Base-by-base conservation (phyloP, 192 early-diverging fungal species). In the Umbelopsis vinacea region DNA sequence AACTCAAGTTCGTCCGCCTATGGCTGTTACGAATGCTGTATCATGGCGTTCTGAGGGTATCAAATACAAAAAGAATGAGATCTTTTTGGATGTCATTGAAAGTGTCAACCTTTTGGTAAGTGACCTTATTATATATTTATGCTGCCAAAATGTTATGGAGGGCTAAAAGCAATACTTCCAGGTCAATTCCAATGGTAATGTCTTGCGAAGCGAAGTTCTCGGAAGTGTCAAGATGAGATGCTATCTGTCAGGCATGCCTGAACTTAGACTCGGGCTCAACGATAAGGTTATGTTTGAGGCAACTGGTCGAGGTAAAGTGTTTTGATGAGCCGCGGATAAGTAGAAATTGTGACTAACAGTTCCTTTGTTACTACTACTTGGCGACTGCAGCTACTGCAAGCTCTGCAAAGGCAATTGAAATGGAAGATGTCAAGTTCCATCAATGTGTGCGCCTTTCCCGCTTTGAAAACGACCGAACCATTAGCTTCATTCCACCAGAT, bases 231-330 rank as follows among this genome's bases (percentile, higher is more conserved):
- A 93, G 73, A 95, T 95, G 93, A 92, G 92, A 70, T 87, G 89
- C 35, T 95, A 93, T 77, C 82, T 95, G 74, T 92, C 86, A 21
- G 94, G 94, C 24, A 94, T 93, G 90, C 94, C 94, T 35, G 94
- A 95, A 76, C 82, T 93, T 71, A 83, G 92, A 35, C 84, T 95
- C 54, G 94, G 94, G 4, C 77, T 95, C 68, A 95, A 95, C 74
- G 94, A 95, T 83, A 95, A 95, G 80, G 88, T 95, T 40, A 90
- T 93, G 88, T 95, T 99, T 81, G 97, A 99, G 82, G 91, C 82
- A 78, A 95, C 92, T 15, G 96, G 94, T 38, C 82, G 90, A 66
- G 78, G 88, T 91, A 82, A 60, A 78, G 72, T 45, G 6, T 7
- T 66, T 55, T 23, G 22, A 29, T 2, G 40, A 21, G 1, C 19